Percentiles rank a stretch among this genome's conserved stretches.
These are phyloP conservation scores for Fagus sylvatica DNA, from an alignment of 306 rosid species.

Conservation along the genomic window DNA sequence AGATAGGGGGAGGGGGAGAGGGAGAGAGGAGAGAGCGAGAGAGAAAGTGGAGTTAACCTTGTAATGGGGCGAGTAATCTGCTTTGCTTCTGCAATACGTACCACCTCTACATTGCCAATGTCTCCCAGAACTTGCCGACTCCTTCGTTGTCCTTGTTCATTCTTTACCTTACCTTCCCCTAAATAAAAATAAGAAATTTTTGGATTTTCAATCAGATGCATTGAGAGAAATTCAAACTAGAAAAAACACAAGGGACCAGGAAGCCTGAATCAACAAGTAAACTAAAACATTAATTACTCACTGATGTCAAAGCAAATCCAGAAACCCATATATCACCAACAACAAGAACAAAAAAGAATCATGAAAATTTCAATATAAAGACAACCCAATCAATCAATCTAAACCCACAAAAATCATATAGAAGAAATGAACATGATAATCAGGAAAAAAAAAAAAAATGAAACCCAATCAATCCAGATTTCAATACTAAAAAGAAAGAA, in stretches of 20 bases:
- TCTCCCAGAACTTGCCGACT: constrained; percentile 28
- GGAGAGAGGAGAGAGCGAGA: background rate
- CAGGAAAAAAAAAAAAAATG: background rate
- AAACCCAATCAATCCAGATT: background rate
- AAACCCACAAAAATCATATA: background rate
- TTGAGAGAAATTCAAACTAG: background rate
- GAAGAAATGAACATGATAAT: background rate
- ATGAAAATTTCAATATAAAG: background rate
- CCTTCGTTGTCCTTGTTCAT: background rate
- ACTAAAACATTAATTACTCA: background rate
- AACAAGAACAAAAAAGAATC: background rate
- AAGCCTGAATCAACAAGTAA: background rate
- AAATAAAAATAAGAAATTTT: background rate
- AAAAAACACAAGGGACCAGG: background rate
- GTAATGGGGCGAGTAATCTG: constrained; percentile 9
- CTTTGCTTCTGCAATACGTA: background rate
- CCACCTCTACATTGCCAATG: constrained; percentile 30
- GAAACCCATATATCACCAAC: background rate
- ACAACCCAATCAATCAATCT: background rate
- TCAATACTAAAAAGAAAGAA: background rate
- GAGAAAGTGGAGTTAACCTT: constrained; percentile 21
- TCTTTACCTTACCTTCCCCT: constrained; percentile 20
- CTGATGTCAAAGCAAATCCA: background rate
- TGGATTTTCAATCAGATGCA: background rate
- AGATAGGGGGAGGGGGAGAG: background rate